phyloP scores from a whole-genome alignment of 257 asterid species.

The Nicotiana tabacum region DNA sequence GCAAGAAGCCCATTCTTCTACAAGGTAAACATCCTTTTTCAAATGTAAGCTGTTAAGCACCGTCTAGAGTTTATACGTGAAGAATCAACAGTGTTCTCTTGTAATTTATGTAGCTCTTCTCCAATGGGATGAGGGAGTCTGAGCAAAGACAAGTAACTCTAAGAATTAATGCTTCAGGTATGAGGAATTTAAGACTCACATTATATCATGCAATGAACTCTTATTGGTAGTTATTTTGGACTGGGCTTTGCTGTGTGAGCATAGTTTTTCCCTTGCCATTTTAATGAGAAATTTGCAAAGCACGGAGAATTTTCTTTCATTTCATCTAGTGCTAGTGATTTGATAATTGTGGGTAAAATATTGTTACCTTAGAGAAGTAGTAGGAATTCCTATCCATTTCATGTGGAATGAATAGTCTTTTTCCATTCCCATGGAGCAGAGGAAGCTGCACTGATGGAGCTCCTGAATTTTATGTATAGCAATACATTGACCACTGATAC shows the following conservation, averaged over 20 bases:
- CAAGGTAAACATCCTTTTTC: conserved; percentile 43
- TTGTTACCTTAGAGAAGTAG: neutral
- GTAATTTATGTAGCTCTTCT: conserved; percentile 58
- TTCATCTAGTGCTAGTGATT: neutral
- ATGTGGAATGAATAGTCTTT: neutral
- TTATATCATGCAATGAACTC: neutral
- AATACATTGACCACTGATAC: conserved; percentile 56
- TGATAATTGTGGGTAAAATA: neutral
- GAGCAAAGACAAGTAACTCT: conserved; percentile 96
- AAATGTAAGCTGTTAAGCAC: neutral
- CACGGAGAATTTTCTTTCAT: neutral
- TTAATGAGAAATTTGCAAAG: neutral
- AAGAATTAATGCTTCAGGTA: conserved; percentile 86
- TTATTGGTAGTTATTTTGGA: neutral
- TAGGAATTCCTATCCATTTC: neutral
- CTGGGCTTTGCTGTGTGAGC: neutral
- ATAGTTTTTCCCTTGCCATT: neutral
- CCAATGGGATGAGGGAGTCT: conserved; percentile 98
- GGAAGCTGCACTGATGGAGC: conserved; percentile 97
- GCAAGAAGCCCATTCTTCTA: conserved; percentile 89
- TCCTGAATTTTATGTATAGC: conserved; percentile 90
- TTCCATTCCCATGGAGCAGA: conserved; percentile 51
- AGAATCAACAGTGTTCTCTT: conserved; percentile 11
- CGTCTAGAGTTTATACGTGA: conserved; percentile 16
- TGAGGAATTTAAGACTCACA: neutral